These are phyloP conservation scores for Sphagnum magellanicum DNA, from an alignment of 228 moss, liverwort and hornwort species.

Conservation along the genomic window DNA sequence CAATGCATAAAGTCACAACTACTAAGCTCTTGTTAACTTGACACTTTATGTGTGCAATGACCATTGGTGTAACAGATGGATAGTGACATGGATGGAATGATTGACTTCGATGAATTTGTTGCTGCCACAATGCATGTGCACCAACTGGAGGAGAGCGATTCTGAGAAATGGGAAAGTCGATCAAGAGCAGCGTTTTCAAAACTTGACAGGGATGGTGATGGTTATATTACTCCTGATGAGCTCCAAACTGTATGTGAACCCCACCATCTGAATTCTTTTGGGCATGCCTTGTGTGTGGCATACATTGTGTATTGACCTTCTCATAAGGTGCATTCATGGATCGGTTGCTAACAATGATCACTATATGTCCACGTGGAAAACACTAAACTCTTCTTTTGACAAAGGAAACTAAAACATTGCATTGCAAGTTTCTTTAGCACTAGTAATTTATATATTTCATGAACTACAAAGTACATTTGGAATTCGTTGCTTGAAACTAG, in stretches of 20 bases:
- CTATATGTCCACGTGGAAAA: neutral
- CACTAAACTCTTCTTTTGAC: neutral
- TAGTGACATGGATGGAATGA: conserved; percentile 42
- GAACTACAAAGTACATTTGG: too few species aligned
- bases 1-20: too few species aligned
- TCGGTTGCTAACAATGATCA: neutral
- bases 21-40: too few species aligned
- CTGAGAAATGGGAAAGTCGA: conserved; percentile 40
- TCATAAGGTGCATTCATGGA: too few species aligned
- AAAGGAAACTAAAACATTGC: neutral
- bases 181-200: conserved; percentile 49
- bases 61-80: conserved; percentile 26
- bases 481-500: neutral
- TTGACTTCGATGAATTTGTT: conserved; percentile 51
- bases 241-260: conserved; percentile 15
- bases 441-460: neutral
- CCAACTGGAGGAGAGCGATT: conserved; percentile 41
- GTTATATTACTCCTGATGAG: conserved; percentile 48
- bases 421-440: neutral
- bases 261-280: too few species aligned
- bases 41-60: neutral
- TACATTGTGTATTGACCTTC: too few species aligned
- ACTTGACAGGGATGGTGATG: conserved; percentile 46
- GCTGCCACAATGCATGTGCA: conserved; percentile 54
- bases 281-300: too few species aligned